Evolutionary conservation across 225 moss, liverwort and hornwort genomes (phyloP).

Genomic region (Antitrichia curtipendula): DNA sequence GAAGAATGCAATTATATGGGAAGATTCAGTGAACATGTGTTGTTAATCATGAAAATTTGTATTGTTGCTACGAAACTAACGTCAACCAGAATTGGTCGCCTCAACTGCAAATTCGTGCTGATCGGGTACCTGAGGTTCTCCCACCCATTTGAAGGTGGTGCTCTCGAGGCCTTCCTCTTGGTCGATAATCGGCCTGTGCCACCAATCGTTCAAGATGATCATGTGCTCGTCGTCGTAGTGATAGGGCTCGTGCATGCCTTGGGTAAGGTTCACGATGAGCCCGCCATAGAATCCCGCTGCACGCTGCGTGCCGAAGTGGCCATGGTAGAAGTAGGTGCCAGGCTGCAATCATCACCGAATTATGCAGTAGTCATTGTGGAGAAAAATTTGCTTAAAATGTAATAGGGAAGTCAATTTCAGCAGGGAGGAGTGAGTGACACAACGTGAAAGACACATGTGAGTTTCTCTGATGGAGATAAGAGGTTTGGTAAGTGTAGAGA

Average conservation of each 20-base stretch:
- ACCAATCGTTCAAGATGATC: constrained; percentile 63
- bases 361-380: background rate
- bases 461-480: too few relatives aligned
- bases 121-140: constrained; percentile 39
- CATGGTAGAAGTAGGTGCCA: constrained; percentile 66
- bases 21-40: background rate
- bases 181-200: constrained; percentile 17
- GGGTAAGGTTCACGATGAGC: constrained; percentile 18
- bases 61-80: background rate
- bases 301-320: constrained; percentile 50
- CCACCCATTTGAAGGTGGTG: constrained; percentile 20
- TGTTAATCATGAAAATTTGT: too few relatives aligned
- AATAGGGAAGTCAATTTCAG: background rate
- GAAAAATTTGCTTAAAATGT: background rate
- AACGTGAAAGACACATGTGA: background rate
- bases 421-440: background rate
- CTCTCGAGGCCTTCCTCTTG: constrained; percentile 32
- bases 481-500: background rate
- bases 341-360: constrained; percentile 4
- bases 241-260: background rate
- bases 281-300: constrained; percentile 52
- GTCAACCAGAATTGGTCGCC: background rate
- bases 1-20: background rate
- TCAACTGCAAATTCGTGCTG: background rate
- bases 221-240: constrained; percentile 36